Evolutionary conservation across 192 early-diverging fungal genomes (phyloP), one percentile per base, ranked within the genome.

Genomic region (Coemansia sp.): DNA sequence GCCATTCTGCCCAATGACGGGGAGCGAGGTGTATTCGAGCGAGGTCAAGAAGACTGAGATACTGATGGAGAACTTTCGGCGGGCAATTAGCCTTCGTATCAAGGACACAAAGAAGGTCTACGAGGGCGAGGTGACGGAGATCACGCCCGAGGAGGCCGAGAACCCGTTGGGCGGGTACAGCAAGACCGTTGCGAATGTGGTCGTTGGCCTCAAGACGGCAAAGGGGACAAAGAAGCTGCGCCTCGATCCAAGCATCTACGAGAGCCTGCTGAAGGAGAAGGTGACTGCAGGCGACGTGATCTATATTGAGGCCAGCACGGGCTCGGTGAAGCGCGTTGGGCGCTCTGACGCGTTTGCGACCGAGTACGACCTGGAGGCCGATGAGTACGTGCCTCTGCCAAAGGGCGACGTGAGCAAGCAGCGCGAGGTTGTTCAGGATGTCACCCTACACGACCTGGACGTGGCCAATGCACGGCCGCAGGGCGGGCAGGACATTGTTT

Each of bases 21-120:
- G 96, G 31, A 90, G 87, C 69, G 94, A 99, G 65, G 96, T 97
- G 13, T 99, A 89, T 69, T 96, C 93, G 23, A 83, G 85, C 33
- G 96, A 99, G 67, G 89, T 99, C 40, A 99, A 99, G 64, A 99
- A 99, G 77, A 97, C 96, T 0, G 96, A 96, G 62, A 93, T 99
- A n/a, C 78, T 99, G 22, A 99, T 99, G 96, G 92, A 96, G 53
- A 96, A 92, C 81, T 97, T 99, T 74, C 81, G 96, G 34, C 77
- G 94, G 41, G 89, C 96, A 26, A 99, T 99, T 63, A 89, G 90
- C 18, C 72, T 99, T 39, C 82, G 94, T 25, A 92, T 97, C 68
- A 97, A 97, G 72, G 96, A 99, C 54, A 91, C 90, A 19, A 99
- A 97, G 71, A 94, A 99, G 70, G 96, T 99, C 0, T 99, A 99